These are phyloP conservation scores for Microdochium nivale DNA, from an alignment of 2,329 filamentous ascomycete genomes.

Conservation along the genomic window DNA sequence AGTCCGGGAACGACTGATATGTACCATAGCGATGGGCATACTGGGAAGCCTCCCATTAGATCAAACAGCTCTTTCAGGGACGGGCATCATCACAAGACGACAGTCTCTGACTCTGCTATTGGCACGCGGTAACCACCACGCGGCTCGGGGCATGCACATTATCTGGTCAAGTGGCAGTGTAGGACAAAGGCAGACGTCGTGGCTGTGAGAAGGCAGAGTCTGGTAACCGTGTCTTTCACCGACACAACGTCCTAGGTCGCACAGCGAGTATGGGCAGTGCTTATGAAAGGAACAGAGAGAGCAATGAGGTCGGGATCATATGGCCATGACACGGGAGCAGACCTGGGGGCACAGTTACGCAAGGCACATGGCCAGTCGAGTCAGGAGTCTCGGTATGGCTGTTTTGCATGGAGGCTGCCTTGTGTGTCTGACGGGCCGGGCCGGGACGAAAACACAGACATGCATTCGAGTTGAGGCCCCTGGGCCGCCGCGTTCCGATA, in stretches of 20 bases:
- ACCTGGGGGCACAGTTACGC: neutral
- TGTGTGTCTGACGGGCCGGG: neutral
- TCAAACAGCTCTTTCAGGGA: neutral
- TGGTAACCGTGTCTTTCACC: neutral
- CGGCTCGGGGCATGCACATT: neutral
- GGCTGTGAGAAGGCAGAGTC: neutral
- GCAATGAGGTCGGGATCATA: neutral
- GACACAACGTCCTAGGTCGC: neutral
- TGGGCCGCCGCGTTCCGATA: too few species aligned
- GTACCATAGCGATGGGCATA: too few species aligned
- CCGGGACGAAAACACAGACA: too few species aligned
- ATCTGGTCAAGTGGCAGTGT: neutral
- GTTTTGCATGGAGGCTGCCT: neutral
- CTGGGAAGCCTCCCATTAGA: too few species aligned
- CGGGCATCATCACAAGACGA: neutral
- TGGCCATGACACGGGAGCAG: neutral
- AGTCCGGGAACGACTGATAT: too few species aligned
- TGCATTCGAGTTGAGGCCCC: too few species aligned
- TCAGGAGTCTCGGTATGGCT: neutral
- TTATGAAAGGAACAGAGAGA: neutral
- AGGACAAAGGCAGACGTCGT: neutral
- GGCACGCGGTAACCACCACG: neutral
- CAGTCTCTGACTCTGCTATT: neutral
- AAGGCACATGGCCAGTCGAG: neutral
- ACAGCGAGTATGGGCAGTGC: neutral